A percentile compares a stretch with the other conserved stretches of the same genome.
Conservation (phyloP, 352 stramenopile species). For the Phytophthora europaea region DNA sequence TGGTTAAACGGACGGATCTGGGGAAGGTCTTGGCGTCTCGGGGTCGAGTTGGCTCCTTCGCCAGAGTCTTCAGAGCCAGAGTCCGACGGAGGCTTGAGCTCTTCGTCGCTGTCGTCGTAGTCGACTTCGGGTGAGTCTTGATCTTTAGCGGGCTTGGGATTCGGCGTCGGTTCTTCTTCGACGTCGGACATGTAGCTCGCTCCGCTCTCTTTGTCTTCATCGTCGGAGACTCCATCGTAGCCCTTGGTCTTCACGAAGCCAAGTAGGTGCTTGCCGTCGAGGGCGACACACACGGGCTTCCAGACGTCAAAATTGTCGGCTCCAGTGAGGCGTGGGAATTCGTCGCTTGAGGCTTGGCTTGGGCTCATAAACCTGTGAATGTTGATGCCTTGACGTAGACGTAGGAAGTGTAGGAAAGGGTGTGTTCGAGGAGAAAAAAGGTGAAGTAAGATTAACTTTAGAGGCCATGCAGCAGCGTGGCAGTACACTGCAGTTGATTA, state of each 20-base stretch:
- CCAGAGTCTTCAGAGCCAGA: background rate
- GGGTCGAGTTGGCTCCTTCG: background rate
- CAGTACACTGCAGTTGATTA: too few relatives aligned
- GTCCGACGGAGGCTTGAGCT: background rate
- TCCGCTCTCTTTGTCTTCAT: background rate
- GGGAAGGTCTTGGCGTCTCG: background rate
- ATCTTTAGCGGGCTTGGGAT: background rate
- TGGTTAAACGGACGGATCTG: background rate
- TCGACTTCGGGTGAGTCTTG: background rate
- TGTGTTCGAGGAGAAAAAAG: background rate
- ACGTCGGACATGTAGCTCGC: background rate
- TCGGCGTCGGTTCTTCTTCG: background rate
- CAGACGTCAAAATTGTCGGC: slow-evolving; percentile 11
- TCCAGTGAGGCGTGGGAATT: slow-evolving; percentile 13
- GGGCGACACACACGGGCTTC: slow-evolving; percentile 9
- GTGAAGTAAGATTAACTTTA: background rate
- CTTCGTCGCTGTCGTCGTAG: slow-evolving; percentile 1
- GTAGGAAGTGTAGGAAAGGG: background rate
- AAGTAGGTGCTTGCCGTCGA: slow-evolving; percentile 16
- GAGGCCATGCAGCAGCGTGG: too few relatives aligned
- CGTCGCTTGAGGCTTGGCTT: slow-evolving; percentile 16
- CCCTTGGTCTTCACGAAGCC: background rate
- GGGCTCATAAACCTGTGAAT: slow-evolving; percentile 20
- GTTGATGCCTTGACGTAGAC: background rate
- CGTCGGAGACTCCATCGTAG: slow-evolving; percentile 2